Base-by-base conservation (phyloP, 495 filamentous ascomycete species). In the Annulohypoxylon moriforme region DNA sequence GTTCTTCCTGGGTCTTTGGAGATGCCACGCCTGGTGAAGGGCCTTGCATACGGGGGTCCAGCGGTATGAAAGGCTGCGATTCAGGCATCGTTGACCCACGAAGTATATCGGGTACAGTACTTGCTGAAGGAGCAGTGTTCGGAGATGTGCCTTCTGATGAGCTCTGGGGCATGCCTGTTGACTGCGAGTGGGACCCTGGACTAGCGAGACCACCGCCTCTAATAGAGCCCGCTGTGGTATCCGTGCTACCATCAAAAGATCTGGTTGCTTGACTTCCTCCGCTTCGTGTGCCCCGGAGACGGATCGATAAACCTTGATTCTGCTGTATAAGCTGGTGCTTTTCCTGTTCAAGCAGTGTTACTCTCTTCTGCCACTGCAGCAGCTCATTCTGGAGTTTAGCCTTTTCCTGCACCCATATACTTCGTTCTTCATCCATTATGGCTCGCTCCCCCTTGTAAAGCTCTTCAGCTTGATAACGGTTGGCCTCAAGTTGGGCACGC, bases 381-480 rank as follows among this genome's bases (percentile, higher is more conserved):
- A 74, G 5, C 16, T 76, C 73, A 8, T 75, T 75, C 60, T 77
- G 73, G 14, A 84, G 78, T 11, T 50, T 46, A 4, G 56, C 60
- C 64, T 73, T 80, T 66, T 85, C 81, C 9, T 75, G 71, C 18
- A 76, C 69, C 83, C 82, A 84, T 18, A 79, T 57, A 11, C 63
- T 67, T 4, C 83, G 78, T 52, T 83, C 83, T 24, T 79, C 77
- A 33, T 84, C 80, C 79, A 85, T 83, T 29, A 84, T 64, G 4
- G 73, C 76, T 0, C 82, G 80, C 63, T 85, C 82, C 53, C 83
- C 81, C 60, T 78, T 79, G 66, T 83, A 83, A 14, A 84, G 76
- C 64, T 81, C 81, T 57, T 85, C 83, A 6, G 79, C 81, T 34
- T 81, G 77, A 42, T 79, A 76, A 6, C 83, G 78, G 60, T 78